These are phyloP conservation scores for Populus hybrid DNA, from an alignment of 441 rosid genomes.

Conservation along the genomic window DNA sequence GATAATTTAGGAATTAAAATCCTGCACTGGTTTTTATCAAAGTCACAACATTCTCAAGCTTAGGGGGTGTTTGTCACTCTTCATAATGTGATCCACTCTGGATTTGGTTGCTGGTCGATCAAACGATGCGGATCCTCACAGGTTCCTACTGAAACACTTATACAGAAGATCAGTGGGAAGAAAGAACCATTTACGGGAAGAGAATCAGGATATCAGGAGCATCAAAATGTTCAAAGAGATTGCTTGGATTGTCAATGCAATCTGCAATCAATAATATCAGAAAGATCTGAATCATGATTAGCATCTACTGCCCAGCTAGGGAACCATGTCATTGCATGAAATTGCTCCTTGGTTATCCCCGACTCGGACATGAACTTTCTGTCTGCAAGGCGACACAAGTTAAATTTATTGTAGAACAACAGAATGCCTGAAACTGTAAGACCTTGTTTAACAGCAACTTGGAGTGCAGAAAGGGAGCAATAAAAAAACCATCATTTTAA, in stretches of 20 bases:
- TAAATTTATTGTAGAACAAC: background rate
- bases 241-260: slow-evolving; percentile 35
- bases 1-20: background rate
- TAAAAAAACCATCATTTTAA: background rate
- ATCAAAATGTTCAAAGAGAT: background rate
- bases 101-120: background rate
- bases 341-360: slow-evolving; percentile 62
- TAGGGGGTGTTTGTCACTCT: background rate
- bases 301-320: slow-evolving; percentile 98
- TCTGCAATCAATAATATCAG: slow-evolving; percentile 32
- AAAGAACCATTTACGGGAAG: background rate
- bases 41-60: too few relatives aligned
- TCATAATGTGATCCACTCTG: background rate
- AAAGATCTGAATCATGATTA: slow-evolving; percentile 67
- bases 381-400: slow-evolving; percentile 35
- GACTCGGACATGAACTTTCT: slow-evolving; percentile 47
- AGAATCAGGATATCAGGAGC: background rate
- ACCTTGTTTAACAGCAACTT: background rate
- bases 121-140: background rate
- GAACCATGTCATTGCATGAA: slow-evolving; percentile 74
- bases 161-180: background rate
- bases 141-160: background rate
- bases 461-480: background rate
- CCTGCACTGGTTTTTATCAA: background rate
- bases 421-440: background rate